Conservation (phyloP, 192 early-diverging fungal species). For the Coemansia sp. region DNA sequence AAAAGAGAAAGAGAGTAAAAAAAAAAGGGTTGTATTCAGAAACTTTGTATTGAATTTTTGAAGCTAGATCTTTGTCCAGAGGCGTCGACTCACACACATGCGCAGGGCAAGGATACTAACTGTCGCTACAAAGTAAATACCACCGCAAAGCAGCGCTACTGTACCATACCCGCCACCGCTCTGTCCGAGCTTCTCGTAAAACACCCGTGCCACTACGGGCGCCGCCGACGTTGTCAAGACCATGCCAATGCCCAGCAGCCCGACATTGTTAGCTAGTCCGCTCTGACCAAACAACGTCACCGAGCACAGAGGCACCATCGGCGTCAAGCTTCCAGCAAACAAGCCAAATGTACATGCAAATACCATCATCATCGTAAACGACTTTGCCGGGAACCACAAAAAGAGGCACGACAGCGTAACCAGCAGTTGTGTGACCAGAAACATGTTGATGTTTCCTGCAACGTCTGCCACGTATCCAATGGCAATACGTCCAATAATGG, state of each 20-base stretch:
- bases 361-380: constrained; percentile 52
- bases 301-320: constrained; percentile 55
- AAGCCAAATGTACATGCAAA: constrained; percentile 56
- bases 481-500: constrained; percentile 64
- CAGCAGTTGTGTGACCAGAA: constrained; percentile 50
- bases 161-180: constrained; percentile 51
- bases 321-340: constrained; percentile 57
- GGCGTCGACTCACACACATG: constrained; percentile 43
- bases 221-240: constrained; percentile 54
- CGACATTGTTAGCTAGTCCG: constrained; percentile 55
- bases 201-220: constrained; percentile 47
- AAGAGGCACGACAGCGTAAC: constrained; percentile 54
- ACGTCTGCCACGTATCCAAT: constrained; percentile 69
- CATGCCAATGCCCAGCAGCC: constrained; percentile 54
- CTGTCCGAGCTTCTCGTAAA: constrained; percentile 56
- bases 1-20: no score
- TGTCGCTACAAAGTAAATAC: constrained; percentile 49
- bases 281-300: constrained; percentile 58
- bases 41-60: not conserved
- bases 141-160: constrained; percentile 55
- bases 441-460: constrained; percentile 58
- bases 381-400: constrained; percentile 58
- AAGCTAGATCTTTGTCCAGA: constrained; percentile 44
- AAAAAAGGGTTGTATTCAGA: not conserved
- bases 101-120: constrained; percentile 55